phyloP scores from a whole-genome alignment of 2,329 filamentous ascomycete genomes.

The Penicillium sp. region DNA sequence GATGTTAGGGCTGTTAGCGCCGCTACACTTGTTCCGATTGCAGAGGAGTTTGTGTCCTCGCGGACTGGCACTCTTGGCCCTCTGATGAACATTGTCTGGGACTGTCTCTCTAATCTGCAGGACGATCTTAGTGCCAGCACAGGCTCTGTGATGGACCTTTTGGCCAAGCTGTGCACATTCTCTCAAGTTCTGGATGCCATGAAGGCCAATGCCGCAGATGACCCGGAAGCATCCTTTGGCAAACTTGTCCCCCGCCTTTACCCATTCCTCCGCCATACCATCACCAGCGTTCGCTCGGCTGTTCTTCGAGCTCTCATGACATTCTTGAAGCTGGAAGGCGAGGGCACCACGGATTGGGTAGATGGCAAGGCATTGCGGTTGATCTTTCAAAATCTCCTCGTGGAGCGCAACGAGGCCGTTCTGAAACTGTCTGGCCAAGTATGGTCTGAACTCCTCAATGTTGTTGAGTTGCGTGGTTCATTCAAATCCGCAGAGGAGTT shows the following conservation, averaged over 20 bases:
- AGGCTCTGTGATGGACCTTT: slow-evolving; percentile 95
- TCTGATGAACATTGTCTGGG: slow-evolving; percentile 94
- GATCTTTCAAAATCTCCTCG: slow-evolving; percentile 90
- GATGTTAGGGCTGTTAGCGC: slow-evolving; percentile 96
- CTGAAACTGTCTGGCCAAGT: slow-evolving; percentile 80
- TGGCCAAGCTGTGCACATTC: slow-evolving; percentile 94
- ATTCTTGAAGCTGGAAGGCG: slow-evolving; percentile 81
- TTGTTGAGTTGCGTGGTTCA: slow-evolving; percentile 60
- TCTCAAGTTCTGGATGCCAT: slow-evolving; percentile 89
- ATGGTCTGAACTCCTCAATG: slow-evolving; percentile 75
- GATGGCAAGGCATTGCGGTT: slow-evolving; percentile 84
- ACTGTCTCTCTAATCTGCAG: slow-evolving; percentile 92
- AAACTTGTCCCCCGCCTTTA: slow-evolving; percentile 90
- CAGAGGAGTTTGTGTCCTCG: slow-evolving; percentile 86
- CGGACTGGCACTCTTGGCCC: slow-evolving; percentile 73
- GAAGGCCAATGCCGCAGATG: slow-evolving; percentile 80
- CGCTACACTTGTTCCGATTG: slow-evolving; percentile 94
- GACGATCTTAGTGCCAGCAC: slow-evolving; percentile 97
- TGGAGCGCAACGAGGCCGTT: slow-evolving; percentile 83
- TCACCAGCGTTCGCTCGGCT: slow-evolving; percentile 89
- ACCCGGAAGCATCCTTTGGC: slow-evolving; percentile 85
- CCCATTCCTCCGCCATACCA: slow-evolving; percentile 93
- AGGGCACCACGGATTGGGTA: slow-evolving; percentile 82
- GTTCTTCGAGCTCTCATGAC: slow-evolving; percentile 90
- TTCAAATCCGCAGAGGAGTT: slow-evolving; percentile 71